These are phyloP conservation scores for Austroboletus eburneus DNA, from an alignment of 768 basidiomycete species.

Conservation along the genomic window DNA sequence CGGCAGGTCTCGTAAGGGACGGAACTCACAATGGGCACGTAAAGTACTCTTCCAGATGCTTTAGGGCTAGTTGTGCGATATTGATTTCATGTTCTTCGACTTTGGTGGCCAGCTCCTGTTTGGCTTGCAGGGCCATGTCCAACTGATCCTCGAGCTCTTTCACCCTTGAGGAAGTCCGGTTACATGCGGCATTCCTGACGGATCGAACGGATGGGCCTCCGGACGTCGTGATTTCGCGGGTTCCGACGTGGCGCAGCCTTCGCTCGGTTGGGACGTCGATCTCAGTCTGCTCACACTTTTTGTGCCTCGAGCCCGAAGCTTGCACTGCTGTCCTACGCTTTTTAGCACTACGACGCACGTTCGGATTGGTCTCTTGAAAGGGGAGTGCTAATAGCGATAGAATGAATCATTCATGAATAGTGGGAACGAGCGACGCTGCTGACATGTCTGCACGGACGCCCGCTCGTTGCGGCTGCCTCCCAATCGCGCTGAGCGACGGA, in stretches of 20 bases:
- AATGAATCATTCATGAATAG: background rate
- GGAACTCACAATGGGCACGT: conserved; percentile 56
- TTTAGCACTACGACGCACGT: background rate
- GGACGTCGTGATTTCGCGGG: conserved; percentile 2
- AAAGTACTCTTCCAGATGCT: conserved; percentile 58
- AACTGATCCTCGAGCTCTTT: conserved; percentile 43
- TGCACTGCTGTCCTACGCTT: conserved; percentile 12
- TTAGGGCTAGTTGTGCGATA: conserved; percentile 35
- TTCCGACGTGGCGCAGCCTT: background rate
- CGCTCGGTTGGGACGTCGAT: conserved; percentile 3
- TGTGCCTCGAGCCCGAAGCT: conserved; percentile 3
- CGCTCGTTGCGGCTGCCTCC: background rate
- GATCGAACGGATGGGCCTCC: background rate
- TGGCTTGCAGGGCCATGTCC: conserved; percentile 34
- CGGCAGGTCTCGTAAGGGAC: conserved; percentile 2
- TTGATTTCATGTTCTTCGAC: conserved; percentile 38
- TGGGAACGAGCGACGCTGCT: conserved; percentile 5
- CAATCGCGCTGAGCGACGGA: conserved; percentile 26
- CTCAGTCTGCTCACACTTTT: conserved; percentile 7
- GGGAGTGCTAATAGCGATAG: conserved; percentile 7
- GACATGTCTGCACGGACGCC: conserved; percentile 9
- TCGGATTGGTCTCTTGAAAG: background rate
- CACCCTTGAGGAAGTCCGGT: conserved; percentile 35
- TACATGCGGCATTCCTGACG: conserved; percentile 19
- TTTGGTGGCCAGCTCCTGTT: conserved; percentile 39